phyloP scores from a whole-genome alignment of 2,329 filamentous ascomycete genomes.

The Fusarium chlamydosporum region DNA sequence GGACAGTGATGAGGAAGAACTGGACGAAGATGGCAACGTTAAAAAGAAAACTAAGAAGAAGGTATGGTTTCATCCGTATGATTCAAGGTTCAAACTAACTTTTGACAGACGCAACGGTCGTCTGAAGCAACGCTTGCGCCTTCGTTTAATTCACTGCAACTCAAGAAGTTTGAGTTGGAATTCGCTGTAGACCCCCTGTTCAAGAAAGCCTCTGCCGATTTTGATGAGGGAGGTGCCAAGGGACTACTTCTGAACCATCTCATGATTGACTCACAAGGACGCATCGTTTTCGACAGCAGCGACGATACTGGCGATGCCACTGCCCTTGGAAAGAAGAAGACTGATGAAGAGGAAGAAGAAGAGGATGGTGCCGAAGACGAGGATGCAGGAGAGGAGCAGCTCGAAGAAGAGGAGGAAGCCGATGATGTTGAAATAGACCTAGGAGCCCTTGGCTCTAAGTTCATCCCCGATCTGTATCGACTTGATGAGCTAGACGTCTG shows the following conservation, averaged over 20 bases:
- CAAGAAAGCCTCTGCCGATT: conserved; percentile 98
- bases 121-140: conserved; percentile 94
- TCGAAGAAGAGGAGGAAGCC: conserved; percentile 61
- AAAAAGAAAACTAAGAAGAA: conserved; percentile 80
- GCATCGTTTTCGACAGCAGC: conserved; percentile 98
- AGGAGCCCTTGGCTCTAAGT: conserved; percentile 78
- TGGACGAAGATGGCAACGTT: conserved; percentile 72
- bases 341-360: conserved; percentile 59
- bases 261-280: conserved; percentile 91
- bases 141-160: conserved; percentile 87
- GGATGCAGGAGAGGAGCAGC: conserved; percentile 50
- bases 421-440: conserved; percentile 81
- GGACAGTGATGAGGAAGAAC: conserved; percentile 75
- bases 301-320: conserved; percentile 78
- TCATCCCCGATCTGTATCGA: conserved; percentile 84
- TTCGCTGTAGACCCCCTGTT: conserved; percentile 98
- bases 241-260: conserved; percentile 94
- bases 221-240: conserved; percentile 97
- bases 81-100: conserved; percentile 22
- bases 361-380: conserved; percentile 56
- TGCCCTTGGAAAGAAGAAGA: conserved; percentile 55
- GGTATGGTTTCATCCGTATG: conserved; percentile 61
- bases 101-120: conserved; percentile 73
- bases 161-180: conserved; percentile 98
- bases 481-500: conserved; percentile 93